Evolutionary conservation across 768 basidiomycete genomes (phyloP), one percentile per base, ranked within the genome.

Genomic region (Strobilomyces echinocephalus): DNA sequence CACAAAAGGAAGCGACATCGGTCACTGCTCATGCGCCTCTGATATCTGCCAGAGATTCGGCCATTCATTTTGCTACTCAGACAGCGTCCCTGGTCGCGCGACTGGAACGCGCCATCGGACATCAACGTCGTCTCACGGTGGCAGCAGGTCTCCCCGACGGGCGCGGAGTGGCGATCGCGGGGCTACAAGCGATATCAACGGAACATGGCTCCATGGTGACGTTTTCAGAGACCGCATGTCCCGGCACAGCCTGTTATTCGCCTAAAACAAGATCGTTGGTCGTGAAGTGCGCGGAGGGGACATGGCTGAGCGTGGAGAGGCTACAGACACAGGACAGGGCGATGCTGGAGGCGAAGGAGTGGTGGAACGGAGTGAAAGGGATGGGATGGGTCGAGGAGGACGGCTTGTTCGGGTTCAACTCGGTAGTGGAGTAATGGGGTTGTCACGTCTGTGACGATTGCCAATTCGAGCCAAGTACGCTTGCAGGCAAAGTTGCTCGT

Each of bases 291-390:
- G 79, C 79, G 1, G 69, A 69, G 16, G 72, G 73, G 28, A 76
- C 80, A 1, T 71, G 80, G 46, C 61, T 91, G 16, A 71, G 73
- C 46, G 80, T 90, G 2, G 70, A 71, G 2, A 69, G 71, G 55
- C 70, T 93, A 16, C 83, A 87, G 62, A 80, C 82, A 54, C 82
- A 85, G 57, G 81, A 81, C 50, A 79, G 79, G 58, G 69, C 74
- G 24, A 66, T 79, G 60, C 56, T 89, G 54, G 63, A 63, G 14
- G 84, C 83, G 3, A 78, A 72, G 54, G 84, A 85, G 47, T 93
- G 88, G 84, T 91, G 88, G 88, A 90, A 88, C 64, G 90, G 91
- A 2, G 71, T 82, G 12, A 68, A 64, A 21, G 64, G 72, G 10
- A 52, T 69, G 46, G 68, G 69, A 7, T 58, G 63, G 61, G 66